Evolutionary conservation across 2,329 filamentous ascomycete genomes (phyloP), one percentile per base, ranked within the genome.

Genomic region (Phoma sp.): DNA sequence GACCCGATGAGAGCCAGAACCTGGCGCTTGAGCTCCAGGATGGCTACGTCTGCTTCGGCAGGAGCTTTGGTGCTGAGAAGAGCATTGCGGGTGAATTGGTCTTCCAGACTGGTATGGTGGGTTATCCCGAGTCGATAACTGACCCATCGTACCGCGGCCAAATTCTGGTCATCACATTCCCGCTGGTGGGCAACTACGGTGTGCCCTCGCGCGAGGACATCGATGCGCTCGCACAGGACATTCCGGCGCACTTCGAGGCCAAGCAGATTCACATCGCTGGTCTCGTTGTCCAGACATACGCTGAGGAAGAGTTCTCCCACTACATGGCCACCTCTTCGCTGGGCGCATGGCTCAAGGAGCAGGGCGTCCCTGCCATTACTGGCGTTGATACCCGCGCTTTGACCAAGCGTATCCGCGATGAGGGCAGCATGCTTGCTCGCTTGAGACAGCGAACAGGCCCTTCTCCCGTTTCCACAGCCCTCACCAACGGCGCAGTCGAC

Each of bases 71-170:
- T 78, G 93, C 93, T 61, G 84, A 91, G 72, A 96, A 93, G 84
- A 96, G 91, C 80, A 87, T 96, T 71, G 90, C 93, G 64, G 95
- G 95, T 76, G 95, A 99, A 83, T 84, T 99, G 75, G 95, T 99
- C 79, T 99, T 99, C 82, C 93, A 98, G 84, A 99, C 95, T 53
- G 95, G 95, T 78, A 96, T 98, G 93, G 95, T 98, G 67, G 95
- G 95, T 72, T 99, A 99, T 76, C 93, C 95, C 34, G 95, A 99
- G 82, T 96, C 89, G 40, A 84, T 95, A 67, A 93, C 91, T 57
- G 91, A 95, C 73, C 91, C 91, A 64, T 93, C 91, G 42, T 93
- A 95, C 78, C 88, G 90, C 42, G 91, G 91, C 59, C 93, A 99
- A 80, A 96, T 99, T 67, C 84, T 99, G 67, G 93, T 98, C 77